These are phyloP conservation scores for Ogataea paraovalis DNA, from an alignment of 805 yeast species.

Conservation along the genomic window DNA sequence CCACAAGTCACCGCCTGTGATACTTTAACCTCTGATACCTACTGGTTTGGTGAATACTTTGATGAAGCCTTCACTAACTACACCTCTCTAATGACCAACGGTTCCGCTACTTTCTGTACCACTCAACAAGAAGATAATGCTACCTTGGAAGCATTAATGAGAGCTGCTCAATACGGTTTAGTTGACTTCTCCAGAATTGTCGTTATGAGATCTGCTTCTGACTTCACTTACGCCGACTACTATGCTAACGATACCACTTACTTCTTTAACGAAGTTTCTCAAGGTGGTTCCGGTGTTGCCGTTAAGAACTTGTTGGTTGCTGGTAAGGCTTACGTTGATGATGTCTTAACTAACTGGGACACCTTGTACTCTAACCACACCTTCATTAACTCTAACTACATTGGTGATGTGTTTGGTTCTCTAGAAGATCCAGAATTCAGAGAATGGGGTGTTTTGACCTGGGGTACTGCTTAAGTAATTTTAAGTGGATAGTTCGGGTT, in stretches of 20 bases:
- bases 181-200: conserved; percentile 56
- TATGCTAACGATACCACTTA: conserved; percentile 39
- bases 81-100: conserved; percentile 50
- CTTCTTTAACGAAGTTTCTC: conserved; percentile 45
- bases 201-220: conserved; percentile 58
- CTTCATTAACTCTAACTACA: conserved; percentile 41
- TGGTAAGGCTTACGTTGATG: conserved; percentile 51
- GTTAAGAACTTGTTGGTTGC: conserved; percentile 49
- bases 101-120: conserved; percentile 54
- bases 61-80: conserved; percentile 47
- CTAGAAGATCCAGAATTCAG: conserved; percentile 37
- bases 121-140: conserved; percentile 71
- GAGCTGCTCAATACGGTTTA: conserved; percentile 51
- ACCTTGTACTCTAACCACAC: conserved; percentile 28
- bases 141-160: conserved; percentile 52
- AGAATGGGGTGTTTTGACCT: conserved; percentile 21
- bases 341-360: conserved; percentile 48
- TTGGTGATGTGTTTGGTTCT: conserved; percentile 58
- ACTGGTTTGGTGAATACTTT: conserved; percentile 52
- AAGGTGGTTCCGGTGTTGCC: conserved; percentile 50
- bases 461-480: conserved; percentile 13
- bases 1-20: conserved; percentile 54
- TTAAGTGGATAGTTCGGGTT: no score
- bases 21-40: conserved; percentile 55
- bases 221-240: conserved; percentile 44